Evolutionary conservation across 2,329 filamentous ascomycete genomes (phyloP).

Genomic region (Phaeosphaeria sp.): DNA sequence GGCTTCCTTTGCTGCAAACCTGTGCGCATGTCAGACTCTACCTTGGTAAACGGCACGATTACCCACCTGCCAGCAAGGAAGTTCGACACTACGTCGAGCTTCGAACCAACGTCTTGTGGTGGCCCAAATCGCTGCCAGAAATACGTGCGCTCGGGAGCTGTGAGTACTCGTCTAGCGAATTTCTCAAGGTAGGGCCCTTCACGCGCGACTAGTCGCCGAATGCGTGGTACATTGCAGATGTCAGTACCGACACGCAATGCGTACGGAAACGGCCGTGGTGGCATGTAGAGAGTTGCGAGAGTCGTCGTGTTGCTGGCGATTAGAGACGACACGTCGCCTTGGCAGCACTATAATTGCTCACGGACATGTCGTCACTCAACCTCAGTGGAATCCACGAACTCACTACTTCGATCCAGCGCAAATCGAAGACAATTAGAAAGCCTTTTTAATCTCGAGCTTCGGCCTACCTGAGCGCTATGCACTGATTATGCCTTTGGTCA

Average conservation of each 20-base stretch:
- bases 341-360: not conserved
- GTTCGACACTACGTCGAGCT: constrained; percentile 23
- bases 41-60: not conserved
- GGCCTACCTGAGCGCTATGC: no score
- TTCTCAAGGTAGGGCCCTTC: constrained; percentile 12
- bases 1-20: constrained; percentile 61
- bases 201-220: constrained; percentile 63
- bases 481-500: no score
- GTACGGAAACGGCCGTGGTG: constrained; percentile 65
- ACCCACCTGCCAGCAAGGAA: constrained; percentile 47
- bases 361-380: not conserved
- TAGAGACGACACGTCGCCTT: not conserved
- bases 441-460: no score
- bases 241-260: constrained; percentile 77
- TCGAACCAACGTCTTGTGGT: constrained; percentile 8
- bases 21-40: constrained; percentile 20
- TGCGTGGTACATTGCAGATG: constrained; percentile 73
- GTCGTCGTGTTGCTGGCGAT: not conserved
- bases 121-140: constrained; percentile 38
- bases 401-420: no score
- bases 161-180: constrained; percentile 36
- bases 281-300: constrained; percentile 39
- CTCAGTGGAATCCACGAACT: not conserved
- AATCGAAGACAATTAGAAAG: no score
- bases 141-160: constrained; percentile 38